phyloP scores from a whole-genome alignment of 2,329 filamentous ascomycete species.

The Tolypocladium ophioglossoides region DNA sequence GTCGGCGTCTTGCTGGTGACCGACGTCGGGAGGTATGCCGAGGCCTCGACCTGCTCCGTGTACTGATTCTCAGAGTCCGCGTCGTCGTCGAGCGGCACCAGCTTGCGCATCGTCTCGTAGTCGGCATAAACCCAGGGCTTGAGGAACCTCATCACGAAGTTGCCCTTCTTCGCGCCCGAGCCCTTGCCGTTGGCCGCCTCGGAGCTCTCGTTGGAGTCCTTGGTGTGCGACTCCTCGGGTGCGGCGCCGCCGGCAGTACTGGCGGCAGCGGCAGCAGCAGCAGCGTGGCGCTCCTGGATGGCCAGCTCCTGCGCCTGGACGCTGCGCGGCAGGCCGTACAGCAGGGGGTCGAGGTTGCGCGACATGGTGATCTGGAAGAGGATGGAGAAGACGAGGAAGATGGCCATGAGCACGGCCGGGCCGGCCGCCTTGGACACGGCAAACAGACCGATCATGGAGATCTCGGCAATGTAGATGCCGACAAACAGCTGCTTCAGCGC shows the following conservation, averaged over 20 bases:
- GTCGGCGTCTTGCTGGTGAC: conserved; percentile 50
- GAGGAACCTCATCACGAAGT: conserved; percentile 49
- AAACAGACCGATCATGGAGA: conserved; percentile 76
- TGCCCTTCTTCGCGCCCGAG: conserved; percentile 32
- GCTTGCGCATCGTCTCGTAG: conserved; percentile 58
- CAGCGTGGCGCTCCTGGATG: conserved; percentile 14
- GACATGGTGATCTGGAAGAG: conserved; percentile 68
- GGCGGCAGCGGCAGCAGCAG: conserved; percentile 4
- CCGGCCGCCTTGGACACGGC: conserved; percentile 55
- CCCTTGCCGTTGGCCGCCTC: conserved; percentile 11
- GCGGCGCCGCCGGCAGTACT: conserved; percentile 17
- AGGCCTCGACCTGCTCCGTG: conserved; percentile 46
- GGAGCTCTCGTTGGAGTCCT: conserved; percentile 2
- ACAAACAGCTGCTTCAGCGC: conserved; percentile 79
- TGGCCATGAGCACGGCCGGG: conserved; percentile 63
- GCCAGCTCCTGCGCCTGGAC: conserved; percentile 30
- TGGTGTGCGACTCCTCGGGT: conserved; percentile 7
- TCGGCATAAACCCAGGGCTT: conserved; percentile 68
- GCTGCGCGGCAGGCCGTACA: conserved; percentile 61
- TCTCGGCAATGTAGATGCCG: conserved; percentile 69
- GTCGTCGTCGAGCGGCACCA: conserved; percentile 51
- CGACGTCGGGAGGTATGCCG: conserved; percentile 65
- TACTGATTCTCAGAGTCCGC: conserved; percentile 44
- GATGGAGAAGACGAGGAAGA: conserved; percentile 65
- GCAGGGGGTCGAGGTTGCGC: conserved; percentile 57